These are phyloP conservation scores for Metschnikowia amazonensis DNA, from an alignment of 805 yeast genomes.

Conservation along the genomic window DNA sequence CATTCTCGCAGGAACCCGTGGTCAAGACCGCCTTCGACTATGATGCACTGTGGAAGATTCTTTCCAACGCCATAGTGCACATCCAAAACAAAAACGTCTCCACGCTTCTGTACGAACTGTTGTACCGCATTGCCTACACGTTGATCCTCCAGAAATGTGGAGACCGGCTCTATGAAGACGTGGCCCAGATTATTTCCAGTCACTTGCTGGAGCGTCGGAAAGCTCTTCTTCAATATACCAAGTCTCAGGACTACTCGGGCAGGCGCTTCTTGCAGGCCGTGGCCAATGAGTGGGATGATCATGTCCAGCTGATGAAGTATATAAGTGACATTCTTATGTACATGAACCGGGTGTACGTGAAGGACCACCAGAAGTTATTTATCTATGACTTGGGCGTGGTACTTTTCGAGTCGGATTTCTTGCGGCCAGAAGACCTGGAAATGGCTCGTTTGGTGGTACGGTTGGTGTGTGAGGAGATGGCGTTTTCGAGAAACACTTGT, in stretches of 20 bases:
- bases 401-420: constrained; percentile 57
- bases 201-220: constrained; percentile 37
- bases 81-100: constrained; percentile 73
- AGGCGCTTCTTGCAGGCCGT: constrained; percentile 37
- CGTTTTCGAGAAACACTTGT: no score
- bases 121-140: constrained; percentile 75
- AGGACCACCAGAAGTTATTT: constrained; percentile 58
- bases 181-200: constrained; percentile 42
- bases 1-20: constrained; percentile 21
- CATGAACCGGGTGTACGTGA: constrained; percentile 78
- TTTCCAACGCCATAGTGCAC: constrained; percentile 64
- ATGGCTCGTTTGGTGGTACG: constrained; percentile 50
- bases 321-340: constrained; percentile 84
- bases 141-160: constrained; percentile 71
- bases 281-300: constrained; percentile 63
- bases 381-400: constrained; percentile 72
- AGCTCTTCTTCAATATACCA: constrained; percentile 19
- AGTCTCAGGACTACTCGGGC: constrained; percentile 14
- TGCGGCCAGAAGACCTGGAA: constrained; percentile 46
- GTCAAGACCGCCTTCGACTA: constrained; percentile 45
- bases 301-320: constrained; percentile 67
- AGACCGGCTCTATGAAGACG: constrained; percentile 58
- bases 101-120: constrained; percentile 72
- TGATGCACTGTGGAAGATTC: constrained; percentile 61
- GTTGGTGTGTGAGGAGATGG: constrained; percentile 52